Evolutionary conservation across 2,329 filamentous ascomycete species (phyloP), one percentile per base, ranked within the genome.

Genomic region (Arthrinium phaeospermum): DNA sequence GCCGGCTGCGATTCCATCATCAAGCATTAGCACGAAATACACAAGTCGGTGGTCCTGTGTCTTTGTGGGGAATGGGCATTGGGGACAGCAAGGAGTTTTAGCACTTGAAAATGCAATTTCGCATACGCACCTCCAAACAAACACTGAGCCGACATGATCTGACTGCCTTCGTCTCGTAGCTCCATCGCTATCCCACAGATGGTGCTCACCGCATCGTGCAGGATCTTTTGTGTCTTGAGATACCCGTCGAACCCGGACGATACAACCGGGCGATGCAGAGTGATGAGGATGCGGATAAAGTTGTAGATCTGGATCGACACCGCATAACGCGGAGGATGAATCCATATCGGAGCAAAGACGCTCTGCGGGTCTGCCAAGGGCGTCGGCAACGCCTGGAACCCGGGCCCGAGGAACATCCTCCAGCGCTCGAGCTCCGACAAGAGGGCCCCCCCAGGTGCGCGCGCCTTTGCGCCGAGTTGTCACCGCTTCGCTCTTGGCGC

Each of bases 271-370:
- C 87, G 84, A 70, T 90, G 85, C 68, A 89, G 82, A 0, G 88
- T 80, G 1, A 89, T 82, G 0, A 90, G 79, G 61, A 90, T 87
- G 13, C 85, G 82, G 0, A 88, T 87, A 73, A 89, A 86, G 74
- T 84, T 83, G 74, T 88, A 86, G 19, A 86, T 83, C 74, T 90
- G 88, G 7, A 90, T 77, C 0, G 87, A 85, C 16, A 85, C 84
- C 30, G 81, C 84, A 72, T 83, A 85, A 4, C 83, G 79, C 4
- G 86, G 81, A 3, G 86, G 86, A 73, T 88, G 82, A 13, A 88
- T 84, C 87, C 86, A 89, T 6, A 88, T 79, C 1, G 85, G 82
- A n/a, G 82, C 79, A 74, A 88, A 87, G 0, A 81, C 74, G 47
- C 79, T 78, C 3, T 76, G 72, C 0, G 72, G 69, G 2, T 73